Evolutionary conservation across 2,329 filamentous ascomycete species (phyloP).

Genomic region (Ceratocystis cubensis): DNA sequence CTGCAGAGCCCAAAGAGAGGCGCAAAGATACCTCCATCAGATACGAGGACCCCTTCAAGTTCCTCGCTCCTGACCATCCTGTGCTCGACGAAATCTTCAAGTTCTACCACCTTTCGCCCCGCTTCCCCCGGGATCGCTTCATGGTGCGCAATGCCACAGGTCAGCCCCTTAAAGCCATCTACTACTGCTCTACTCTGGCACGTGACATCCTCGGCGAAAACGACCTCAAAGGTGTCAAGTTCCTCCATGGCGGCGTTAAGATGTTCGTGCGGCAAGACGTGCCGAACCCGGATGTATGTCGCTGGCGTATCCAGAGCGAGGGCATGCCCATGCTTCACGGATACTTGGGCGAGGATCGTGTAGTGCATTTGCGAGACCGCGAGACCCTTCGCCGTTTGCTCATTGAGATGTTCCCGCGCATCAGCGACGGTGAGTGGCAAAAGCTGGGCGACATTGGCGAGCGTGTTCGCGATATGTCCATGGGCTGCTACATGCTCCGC

Average conservation of each 20-base stretch:
- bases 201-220: slow-evolving; percentile 78
- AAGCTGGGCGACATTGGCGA: slow-evolving; percentile 79
- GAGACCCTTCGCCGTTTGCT: slow-evolving; percentile 71
- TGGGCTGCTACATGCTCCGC: slow-evolving; percentile 85
- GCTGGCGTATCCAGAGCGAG: slow-evolving; percentile 92
- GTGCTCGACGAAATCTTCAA: slow-evolving; percentile 65
- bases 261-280: slow-evolving; percentile 99
- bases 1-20: not conserved
- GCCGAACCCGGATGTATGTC: slow-evolving; percentile 71
- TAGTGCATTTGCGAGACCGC: slow-evolving; percentile 62
- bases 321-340: slow-evolving; percentile 83
- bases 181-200: slow-evolving; percentile 79
- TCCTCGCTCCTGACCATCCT: slow-evolving; percentile 58
- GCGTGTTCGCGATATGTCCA: slow-evolving; percentile 61
- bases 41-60: slow-evolving; percentile 86
- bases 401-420: slow-evolving; percentile 92
- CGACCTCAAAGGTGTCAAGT: slow-evolving; percentile 82
- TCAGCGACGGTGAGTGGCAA: slow-evolving; percentile 60
- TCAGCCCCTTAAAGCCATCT: slow-evolving; percentile 83
- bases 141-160: slow-evolving; percentile 91
- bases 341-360: slow-evolving; percentile 68
- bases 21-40: slow-evolving; percentile 36
- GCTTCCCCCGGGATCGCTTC: slow-evolving; percentile 83
- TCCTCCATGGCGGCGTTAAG: slow-evolving; percentile 92
- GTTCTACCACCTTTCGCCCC: slow-evolving; percentile 74